Conservation (phyloP, 1,284 basidiomycete species). For the Apiotrichum gamsii region DNA sequence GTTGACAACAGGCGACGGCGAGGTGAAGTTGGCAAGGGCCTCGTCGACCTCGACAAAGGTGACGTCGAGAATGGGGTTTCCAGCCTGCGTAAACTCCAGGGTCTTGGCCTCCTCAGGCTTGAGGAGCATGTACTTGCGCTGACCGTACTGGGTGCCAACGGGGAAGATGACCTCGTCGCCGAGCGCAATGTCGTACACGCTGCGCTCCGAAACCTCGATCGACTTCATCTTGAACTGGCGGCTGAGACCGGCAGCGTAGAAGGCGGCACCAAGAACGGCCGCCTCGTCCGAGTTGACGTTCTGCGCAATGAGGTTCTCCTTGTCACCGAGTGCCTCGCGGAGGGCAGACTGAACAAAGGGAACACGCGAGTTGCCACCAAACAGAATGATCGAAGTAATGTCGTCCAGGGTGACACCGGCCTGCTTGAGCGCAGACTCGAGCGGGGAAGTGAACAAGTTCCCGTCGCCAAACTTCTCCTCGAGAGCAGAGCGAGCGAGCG, state of each 20-base stretch:
- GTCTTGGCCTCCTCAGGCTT: conserved; percentile 55
- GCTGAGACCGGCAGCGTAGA: conserved; percentile 83
- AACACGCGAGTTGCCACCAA: conserved; percentile 81
- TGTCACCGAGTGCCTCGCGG: conserved; percentile 68
- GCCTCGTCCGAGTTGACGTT: conserved; percentile 98
- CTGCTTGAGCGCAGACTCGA: conserved; percentile 65
- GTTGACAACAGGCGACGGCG: conserved; percentile 56
- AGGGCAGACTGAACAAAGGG: conserved; percentile 86
- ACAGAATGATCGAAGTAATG: conserved; percentile 80
- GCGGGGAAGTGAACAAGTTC: conserved; percentile 62
- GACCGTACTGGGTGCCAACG: conserved; percentile 62
- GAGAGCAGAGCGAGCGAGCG: conserved; percentile 68
- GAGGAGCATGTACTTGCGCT: conserved; percentile 63
- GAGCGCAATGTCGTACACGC: conserved; percentile 54
- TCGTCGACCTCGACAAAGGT: conserved; percentile 29
- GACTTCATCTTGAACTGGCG: conserved; percentile 94
- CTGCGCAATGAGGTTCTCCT: conserved; percentile 66
- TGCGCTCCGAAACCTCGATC: conserved; percentile 74
- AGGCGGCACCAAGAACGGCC: conserved; percentile 85
- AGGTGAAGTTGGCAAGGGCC: conserved; percentile 40
- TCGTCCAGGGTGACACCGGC: conserved; percentile 63
- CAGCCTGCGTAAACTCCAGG: conserved; percentile 62
- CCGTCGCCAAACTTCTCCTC: conserved; percentile 58
- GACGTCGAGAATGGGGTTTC: conserved; percentile 25
- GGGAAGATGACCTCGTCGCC: conserved; percentile 59